Percentiles rank a stretch among this genome's conserved stretches.
Evolutionary conservation across 23 red algal genomes (phyloP).

Genomic region (Gracilaria gracilis): DNA sequence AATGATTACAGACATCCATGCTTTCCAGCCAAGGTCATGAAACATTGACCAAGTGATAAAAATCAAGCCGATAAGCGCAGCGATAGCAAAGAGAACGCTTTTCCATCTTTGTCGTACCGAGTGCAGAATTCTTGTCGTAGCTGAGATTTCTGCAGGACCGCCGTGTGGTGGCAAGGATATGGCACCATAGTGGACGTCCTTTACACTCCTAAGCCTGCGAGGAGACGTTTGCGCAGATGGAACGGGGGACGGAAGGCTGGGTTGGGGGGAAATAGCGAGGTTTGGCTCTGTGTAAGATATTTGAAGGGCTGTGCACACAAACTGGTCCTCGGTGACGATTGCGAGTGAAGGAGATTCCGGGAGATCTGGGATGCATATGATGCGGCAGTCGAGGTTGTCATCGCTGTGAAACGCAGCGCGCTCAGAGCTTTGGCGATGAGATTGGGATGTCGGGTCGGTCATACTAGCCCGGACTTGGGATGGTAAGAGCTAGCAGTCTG

Average conservation of each 20-base stretch:
- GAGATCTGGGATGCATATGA: constrained; percentile 58
- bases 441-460: neutral
- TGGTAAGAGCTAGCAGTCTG: neutral
- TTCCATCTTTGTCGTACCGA: neutral
- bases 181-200: neutral
- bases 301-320: constrained; percentile 26
- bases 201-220: neutral
- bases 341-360: constrained; percentile 5
- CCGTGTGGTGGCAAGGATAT: neutral
- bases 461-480: neutral
- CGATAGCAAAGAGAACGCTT: constrained; percentile 24
- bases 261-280: neutral
- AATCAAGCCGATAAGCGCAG: constrained; percentile 35
- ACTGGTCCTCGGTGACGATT: constrained; percentile 22
- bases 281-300: neutral
- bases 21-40: constrained; percentile 74
- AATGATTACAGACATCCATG: constrained; percentile 71
- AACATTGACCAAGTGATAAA: constrained; percentile 61
- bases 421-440: neutral
- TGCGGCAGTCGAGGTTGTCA: constrained; percentile 65
- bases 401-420: constrained; percentile 13
- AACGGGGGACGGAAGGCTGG: neutral
- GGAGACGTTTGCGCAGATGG: constrained; percentile 12
- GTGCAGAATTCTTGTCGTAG: neutral
- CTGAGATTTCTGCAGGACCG: too few species aligned